Base-by-base conservation (phyloP, 768 basidiomycete species). In the Boletus patriciae region DNA sequence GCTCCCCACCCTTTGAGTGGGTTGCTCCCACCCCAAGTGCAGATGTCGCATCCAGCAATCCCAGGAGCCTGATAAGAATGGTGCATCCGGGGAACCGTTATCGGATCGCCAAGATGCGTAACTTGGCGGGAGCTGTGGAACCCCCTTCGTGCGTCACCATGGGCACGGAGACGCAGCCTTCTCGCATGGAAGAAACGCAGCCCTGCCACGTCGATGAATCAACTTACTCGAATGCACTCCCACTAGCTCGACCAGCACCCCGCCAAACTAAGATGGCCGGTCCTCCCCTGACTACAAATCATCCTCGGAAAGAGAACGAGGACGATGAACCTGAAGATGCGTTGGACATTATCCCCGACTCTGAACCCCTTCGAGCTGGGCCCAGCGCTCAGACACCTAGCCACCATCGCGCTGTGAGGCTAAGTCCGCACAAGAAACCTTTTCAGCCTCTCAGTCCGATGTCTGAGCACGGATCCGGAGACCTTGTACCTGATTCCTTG, bases 331-430 rank as follows among this genome's bases (percentile, higher is more conserved):
- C 38, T 41, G 77, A 76, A 40, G 77, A 77, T 60, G 50, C 60
- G 6, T 74, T 78, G 61, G 83, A 83, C 33, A 53, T 86, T 49
- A 75, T 89, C 16, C 85, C 86, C 3, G 87, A 88, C 64, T 88
- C 86, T 3, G 86, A 87, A 59, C 80, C 83, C 46, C 66, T 72
- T 19, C 74, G 73, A 29, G 76, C 72, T 21, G 73, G 67, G 45
- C 56, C 57, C 10, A 49, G 58, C n/a, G 15, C 44, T 23, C 40
- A 60, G 46, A 54, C 61, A 15, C 57, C 64, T 33, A 21, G 33
- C 33, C 55, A 38, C n/a, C 43, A 46, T 41, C 42, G 44, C 38
- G 25, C n/a, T 38, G 36, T 46, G 33, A 50, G 38, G 21, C 51
- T 46, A n/a, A 57, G 55, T 53, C 65, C 63, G 25, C 48, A 46